Conservation (phyloP, 2,329 filamentous ascomycete genomes). For the Colletotrichum navitas region DNA sequence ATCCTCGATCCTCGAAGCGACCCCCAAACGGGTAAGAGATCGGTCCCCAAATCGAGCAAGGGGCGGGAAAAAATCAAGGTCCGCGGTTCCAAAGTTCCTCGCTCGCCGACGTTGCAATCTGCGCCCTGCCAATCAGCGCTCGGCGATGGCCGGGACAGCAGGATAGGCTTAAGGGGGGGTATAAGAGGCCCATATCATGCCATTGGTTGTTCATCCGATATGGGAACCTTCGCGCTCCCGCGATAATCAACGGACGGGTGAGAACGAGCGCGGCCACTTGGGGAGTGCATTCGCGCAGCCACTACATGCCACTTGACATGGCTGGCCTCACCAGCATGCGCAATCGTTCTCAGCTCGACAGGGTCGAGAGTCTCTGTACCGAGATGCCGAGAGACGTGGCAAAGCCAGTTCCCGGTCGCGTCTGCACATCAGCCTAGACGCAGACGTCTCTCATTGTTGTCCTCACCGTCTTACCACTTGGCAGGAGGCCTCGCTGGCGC, state of each 20-base stretch:
- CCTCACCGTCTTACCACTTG: slow-evolving; percentile 28
- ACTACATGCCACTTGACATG: background rate
- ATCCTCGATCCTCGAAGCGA: slow-evolving; percentile 17
- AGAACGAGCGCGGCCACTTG: background rate
- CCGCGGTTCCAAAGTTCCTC: background rate
- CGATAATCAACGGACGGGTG: background rate
- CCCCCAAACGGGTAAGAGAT: slow-evolving; percentile 21
- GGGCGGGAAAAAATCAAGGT: slow-evolving; percentile 27
- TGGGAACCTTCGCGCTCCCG: background rate
- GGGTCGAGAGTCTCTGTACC: background rate
- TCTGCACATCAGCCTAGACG: background rate
- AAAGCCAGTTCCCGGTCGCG: background rate
- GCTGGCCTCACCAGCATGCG: background rate
- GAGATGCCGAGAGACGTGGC: too few species aligned
- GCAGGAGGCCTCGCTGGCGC: slow-evolving; percentile 31
- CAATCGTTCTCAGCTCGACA: slow-evolving; percentile 37
- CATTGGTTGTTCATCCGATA: background rate
- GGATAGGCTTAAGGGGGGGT: background rate
- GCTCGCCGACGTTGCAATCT: background rate
- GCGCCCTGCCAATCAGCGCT: slow-evolving; percentile 13
- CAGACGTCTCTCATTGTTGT: background rate
- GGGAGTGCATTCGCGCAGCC: background rate
- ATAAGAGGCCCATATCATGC: slow-evolving; percentile 4
- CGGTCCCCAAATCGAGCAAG: background rate
- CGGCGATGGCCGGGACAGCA: background rate